Evolutionary conservation across 257 asterid species (phyloP).

Genomic region (Nicotiana attenuata): DNA sequence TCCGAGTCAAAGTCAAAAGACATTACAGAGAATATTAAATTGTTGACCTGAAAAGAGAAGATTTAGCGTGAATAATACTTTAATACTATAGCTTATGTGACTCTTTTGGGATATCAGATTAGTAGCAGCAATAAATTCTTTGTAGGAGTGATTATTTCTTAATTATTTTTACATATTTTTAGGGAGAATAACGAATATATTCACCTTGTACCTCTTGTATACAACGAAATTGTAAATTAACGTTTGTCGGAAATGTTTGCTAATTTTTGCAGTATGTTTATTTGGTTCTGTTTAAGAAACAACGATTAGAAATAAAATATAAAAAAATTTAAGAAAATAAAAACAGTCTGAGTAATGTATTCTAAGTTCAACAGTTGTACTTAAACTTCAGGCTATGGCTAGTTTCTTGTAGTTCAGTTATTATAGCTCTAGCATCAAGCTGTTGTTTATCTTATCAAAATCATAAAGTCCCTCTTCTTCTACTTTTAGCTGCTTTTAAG

Average conservation of each 20-base stretch:
- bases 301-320: no score
- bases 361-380: no score
- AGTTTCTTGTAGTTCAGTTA: no score
- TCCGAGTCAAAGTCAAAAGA: constrained; percentile 5
- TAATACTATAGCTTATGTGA: not conserved
- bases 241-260: not conserved
- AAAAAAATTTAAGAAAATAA: no score
- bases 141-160: not conserved
- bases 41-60: constrained; percentile 10
- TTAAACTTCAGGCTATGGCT: no score
- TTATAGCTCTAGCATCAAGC: no score
- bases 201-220: not conserved
- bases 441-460: no score
- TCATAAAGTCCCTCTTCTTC: no score
- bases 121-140: not conserved
- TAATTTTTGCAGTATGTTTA: not conserved
- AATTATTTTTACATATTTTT: not conserved
- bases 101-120: not conserved
- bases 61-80: not conserved
- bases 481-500: no score
- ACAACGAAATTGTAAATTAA: not conserved
- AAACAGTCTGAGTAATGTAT: no score
- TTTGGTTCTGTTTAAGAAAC: not conserved
- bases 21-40: constrained; percentile 13
- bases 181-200: not conserved